These are phyloP conservation scores for Papiliotrema fonsecae DNA, from an alignment of 1,284 basidiomycete genomes.

Conservation along the genomic window DNA sequence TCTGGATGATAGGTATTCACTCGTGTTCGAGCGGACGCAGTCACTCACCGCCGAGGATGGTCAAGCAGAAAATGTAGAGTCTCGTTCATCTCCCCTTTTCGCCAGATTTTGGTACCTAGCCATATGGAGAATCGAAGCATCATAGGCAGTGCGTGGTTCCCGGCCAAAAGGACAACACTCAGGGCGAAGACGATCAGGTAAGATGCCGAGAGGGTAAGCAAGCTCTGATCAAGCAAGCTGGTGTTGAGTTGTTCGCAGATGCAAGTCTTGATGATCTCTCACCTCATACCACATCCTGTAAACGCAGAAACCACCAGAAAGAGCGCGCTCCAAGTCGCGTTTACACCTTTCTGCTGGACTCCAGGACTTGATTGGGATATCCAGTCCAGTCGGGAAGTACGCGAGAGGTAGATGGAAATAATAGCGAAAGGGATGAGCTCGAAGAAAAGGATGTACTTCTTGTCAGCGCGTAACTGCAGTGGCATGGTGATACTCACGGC, in stretches of 20 bases:
- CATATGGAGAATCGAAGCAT: constrained; percentile 30
- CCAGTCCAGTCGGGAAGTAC: constrained; percentile 17
- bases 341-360: constrained; percentile 19
- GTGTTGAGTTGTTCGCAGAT: background rate
- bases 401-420: constrained; percentile 29
- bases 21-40: background rate
- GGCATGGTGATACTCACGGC: constrained; percentile 15
- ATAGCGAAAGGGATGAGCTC: constrained; percentile 33
- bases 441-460: constrained; percentile 29
- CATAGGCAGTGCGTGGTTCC: constrained; percentile 37
- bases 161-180: constrained; percentile 25
- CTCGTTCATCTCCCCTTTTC: constrained; percentile 22
- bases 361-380: constrained; percentile 15
- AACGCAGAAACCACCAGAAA: constrained; percentile 23
- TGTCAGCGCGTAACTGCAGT: background rate
- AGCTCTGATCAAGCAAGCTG: constrained; percentile 28
- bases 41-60: constrained; percentile 31
- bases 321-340: constrained; percentile 33
- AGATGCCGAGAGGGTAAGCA: constrained; percentile 24
- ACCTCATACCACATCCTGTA: constrained; percentile 29
- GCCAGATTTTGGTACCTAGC: constrained; percentile 29
- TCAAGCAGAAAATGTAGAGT: constrained; percentile 36
- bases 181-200: constrained; percentile 33
- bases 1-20: constrained; percentile 9
- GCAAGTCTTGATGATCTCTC: constrained; percentile 6